Evolutionary conservation across 306 rosid species (phyloP).

Genomic region (Lathyrus sativus): DNA sequence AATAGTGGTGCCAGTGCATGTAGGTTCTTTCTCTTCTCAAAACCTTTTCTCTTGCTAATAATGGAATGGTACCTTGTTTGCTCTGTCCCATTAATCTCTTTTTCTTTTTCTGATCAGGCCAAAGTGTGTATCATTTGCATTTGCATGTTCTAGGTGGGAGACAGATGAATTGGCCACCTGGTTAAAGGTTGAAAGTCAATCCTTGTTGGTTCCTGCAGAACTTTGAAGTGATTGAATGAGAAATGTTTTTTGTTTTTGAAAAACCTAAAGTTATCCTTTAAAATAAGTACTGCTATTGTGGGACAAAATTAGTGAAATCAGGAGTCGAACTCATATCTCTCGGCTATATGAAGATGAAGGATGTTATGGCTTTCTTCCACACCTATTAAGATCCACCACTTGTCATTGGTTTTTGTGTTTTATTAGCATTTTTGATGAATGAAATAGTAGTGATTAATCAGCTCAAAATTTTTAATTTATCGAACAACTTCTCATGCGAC

Average conservation of each 20-base stretch:
- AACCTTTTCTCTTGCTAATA: background rate
- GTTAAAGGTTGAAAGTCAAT: conserved; percentile 48
- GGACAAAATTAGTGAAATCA: too few relatives aligned
- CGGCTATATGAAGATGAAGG: too few relatives aligned
- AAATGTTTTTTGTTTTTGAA: background rate
- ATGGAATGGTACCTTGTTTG: background rate
- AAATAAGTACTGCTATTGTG: background rate
- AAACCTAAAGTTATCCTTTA: background rate
- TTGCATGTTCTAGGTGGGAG: conserved; percentile 90
- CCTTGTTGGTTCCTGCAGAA: conserved; percentile 5
- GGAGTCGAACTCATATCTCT: too few relatives aligned
- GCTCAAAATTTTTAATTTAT: too few relatives aligned
- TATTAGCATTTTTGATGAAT: too few relatives aligned
- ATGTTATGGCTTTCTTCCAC: too few relatives aligned
- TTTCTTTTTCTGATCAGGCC: conserved; percentile 52
- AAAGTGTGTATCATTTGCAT: conserved; percentile 92
- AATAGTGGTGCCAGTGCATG: conserved; percentile 79
- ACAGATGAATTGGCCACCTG: conserved; percentile 88
- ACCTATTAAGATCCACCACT: too few relatives aligned
- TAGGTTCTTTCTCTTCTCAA: conserved; percentile 43
- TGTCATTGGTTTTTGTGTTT: too few relatives aligned
- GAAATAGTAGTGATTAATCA: too few relatives aligned
- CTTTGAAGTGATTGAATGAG: background rate
- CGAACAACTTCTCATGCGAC: too few relatives aligned
- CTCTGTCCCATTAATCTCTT: background rate